Conservation (phyloP, 2,329 filamentous ascomycete genomes). For the Massarina eburnea region DNA sequence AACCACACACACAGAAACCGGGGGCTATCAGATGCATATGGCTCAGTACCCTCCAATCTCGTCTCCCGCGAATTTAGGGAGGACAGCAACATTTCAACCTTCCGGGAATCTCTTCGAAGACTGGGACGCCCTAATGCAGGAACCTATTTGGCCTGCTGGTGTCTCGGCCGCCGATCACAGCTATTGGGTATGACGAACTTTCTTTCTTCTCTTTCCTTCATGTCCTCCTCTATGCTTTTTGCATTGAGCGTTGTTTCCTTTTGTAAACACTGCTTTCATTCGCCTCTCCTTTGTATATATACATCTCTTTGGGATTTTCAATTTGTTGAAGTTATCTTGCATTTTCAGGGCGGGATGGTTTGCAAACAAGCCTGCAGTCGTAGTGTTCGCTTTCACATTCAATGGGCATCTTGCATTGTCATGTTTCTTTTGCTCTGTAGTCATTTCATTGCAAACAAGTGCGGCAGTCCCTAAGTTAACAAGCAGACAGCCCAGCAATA, state of each 20-base stretch:
- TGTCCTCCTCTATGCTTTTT: conserved; percentile 3
- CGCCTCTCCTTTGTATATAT: background rate
- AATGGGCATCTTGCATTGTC: background rate
- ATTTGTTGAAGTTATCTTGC: background rate
- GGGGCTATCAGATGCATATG: conserved; percentile 9
- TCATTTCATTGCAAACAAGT: background rate
- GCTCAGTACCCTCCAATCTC: conserved; percentile 4
- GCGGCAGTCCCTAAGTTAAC: conserved; percentile 5
- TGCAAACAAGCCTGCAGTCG: background rate
- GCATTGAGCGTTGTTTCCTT: conserved; percentile 2
- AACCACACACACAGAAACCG: conserved; percentile 7
- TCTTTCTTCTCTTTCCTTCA: conserved; percentile 1
- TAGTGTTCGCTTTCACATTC: background rate
- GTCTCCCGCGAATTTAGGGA: conserved; percentile 4
- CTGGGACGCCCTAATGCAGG: conserved; percentile 20
- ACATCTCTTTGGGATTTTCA: background rate
- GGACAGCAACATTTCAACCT: conserved; percentile 9
- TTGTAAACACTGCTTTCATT: background rate
- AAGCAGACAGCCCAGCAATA: conserved; percentile 1
- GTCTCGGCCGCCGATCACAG: conserved; percentile 10
- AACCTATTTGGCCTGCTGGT: conserved; percentile 14
- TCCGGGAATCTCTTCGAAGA: conserved; percentile 21
- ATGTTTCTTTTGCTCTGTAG: background rate
- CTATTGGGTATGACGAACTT: conserved; percentile 20
- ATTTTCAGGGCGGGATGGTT: background rate